Conservation (phyloP, 225 moss, liverwort and hornwort species). For the Anthoceros angustus region DNA sequence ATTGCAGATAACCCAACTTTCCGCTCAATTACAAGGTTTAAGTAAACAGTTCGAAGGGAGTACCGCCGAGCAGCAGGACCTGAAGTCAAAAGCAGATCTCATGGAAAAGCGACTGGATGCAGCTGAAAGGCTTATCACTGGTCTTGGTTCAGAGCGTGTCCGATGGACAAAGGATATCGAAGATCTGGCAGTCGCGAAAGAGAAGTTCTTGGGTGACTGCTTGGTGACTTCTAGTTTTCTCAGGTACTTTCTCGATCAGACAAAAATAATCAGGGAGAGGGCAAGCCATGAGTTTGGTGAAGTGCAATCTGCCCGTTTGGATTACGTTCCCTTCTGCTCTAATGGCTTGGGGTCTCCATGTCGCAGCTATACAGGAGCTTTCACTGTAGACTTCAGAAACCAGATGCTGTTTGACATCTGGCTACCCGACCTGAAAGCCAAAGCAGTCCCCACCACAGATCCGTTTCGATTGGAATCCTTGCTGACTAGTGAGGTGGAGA, state of each 20-base stretch:
- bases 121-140: slow-evolving; percentile 59
- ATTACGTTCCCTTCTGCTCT: no score
- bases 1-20: no score
- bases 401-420: slow-evolving; percentile 44
- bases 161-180: slow-evolving; percentile 67
- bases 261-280: background rate
- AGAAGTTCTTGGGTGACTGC: slow-evolving; percentile 68
- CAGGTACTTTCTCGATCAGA: slow-evolving; percentile 21
- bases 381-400: slow-evolving; percentile 62
- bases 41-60: slow-evolving; percentile 51
- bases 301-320: no score
- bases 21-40: slow-evolving; percentile 33
- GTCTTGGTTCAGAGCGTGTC: slow-evolving; percentile 67
- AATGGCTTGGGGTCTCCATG: no score
- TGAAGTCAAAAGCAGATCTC: slow-evolving; percentile 65
- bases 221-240: slow-evolving; percentile 75
- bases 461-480: slow-evolving; percentile 48
- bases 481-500: slow-evolving; percentile 74
- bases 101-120: slow-evolving; percentile 85
- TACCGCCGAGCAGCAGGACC: slow-evolving; percentile 44
- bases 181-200: slow-evolving; percentile 44
- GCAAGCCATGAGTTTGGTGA: no score
- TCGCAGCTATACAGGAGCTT: slow-evolving; percentile 73
- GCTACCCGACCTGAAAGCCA: slow-evolving; percentile 47
- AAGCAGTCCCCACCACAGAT: slow-evolving; percentile 44